A percentile compares a stretch with the other conserved stretches of the same genome.
Evolutionary conservation across 2,329 filamentous ascomycete species (phyloP).

Genomic region (Exophiala bonariae): DNA sequence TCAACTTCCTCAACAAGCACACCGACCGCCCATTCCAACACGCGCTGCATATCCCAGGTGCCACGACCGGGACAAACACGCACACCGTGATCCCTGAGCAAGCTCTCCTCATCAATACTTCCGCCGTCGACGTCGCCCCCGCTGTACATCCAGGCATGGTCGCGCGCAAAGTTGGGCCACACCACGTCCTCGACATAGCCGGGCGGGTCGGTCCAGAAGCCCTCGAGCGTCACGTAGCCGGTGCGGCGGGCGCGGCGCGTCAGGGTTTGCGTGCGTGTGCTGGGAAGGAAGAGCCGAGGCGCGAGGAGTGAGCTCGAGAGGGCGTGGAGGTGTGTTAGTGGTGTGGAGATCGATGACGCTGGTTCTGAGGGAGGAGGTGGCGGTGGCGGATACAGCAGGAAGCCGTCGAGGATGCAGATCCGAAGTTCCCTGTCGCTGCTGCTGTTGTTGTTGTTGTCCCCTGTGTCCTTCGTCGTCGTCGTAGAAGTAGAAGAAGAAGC

Average conservation of each 20-base stretch:
- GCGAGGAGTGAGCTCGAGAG: constrained; percentile 57
- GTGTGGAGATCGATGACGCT: not conserved
- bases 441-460: not conserved
- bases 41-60: constrained; percentile 61
- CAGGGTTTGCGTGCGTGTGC: constrained; percentile 56
- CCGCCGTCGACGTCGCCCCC: constrained; percentile 43
- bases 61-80: constrained; percentile 42
- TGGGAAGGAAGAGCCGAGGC: constrained; percentile 74
- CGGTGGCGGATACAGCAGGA: constrained; percentile 70
- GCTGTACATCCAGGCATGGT: constrained; percentile 69
- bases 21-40: constrained; percentile 69
- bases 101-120: constrained; percentile 21
- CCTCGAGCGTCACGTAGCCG: constrained; percentile 59
- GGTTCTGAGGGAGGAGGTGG: constrained; percentile 29
- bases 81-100: constrained; percentile 26
- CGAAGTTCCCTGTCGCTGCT: constrained; percentile 31
- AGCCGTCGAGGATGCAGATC: constrained; percentile 81
- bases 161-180: constrained; percentile 87
- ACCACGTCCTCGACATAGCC: constrained; percentile 93
- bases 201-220: constrained; percentile 93
- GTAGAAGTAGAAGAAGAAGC: not conserved
- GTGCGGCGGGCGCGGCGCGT: constrained; percentile 40
- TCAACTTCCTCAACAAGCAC: constrained; percentile 50
- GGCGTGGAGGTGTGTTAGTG: constrained; percentile 10
- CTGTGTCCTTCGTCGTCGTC: not conserved